Conservation (phyloP, 78 protist species). For the Creolimax fragrantissima region DNA sequence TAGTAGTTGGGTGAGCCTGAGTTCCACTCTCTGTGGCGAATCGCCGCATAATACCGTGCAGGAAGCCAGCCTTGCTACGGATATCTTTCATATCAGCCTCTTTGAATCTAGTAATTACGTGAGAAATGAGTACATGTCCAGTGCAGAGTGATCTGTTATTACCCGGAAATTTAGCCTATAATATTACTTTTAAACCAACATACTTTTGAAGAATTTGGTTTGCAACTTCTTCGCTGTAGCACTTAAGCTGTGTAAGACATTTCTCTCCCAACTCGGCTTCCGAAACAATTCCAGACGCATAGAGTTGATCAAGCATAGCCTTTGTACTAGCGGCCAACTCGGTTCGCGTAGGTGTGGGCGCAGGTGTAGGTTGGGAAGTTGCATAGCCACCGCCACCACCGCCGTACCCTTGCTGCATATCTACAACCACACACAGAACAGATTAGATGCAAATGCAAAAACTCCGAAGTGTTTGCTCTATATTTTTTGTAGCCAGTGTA, state of each 20-base stretch:
- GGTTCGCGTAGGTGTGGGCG: background rate
- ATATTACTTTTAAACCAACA: background rate
- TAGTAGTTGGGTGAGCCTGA: background rate
- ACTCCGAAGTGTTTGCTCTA: no score
- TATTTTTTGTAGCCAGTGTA: no score
- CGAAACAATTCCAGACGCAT: background rate
- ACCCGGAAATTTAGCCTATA: no score
- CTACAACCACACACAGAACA: no score
- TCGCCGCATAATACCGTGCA: background rate
- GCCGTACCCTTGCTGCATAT: no score
- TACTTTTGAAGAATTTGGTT: background rate
- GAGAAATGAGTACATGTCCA: background rate
- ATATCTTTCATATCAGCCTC: background rate
- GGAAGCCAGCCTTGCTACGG: background rate
- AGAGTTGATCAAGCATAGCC: background rate
- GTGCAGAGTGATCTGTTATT: no score
- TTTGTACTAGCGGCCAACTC: background rate
- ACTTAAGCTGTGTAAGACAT: background rate
- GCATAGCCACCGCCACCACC: background rate
- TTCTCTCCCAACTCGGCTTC: background rate
- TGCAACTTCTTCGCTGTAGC: background rate
- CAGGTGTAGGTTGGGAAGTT: background rate
- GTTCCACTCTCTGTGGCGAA: background rate
- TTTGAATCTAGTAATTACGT: background rate
- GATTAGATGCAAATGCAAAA: no score